Percentiles rank a stretch among this genome's conserved stretches.
phyloP scores from a whole-genome alignment of 345 rosid species.

The Populus alba region DNA sequence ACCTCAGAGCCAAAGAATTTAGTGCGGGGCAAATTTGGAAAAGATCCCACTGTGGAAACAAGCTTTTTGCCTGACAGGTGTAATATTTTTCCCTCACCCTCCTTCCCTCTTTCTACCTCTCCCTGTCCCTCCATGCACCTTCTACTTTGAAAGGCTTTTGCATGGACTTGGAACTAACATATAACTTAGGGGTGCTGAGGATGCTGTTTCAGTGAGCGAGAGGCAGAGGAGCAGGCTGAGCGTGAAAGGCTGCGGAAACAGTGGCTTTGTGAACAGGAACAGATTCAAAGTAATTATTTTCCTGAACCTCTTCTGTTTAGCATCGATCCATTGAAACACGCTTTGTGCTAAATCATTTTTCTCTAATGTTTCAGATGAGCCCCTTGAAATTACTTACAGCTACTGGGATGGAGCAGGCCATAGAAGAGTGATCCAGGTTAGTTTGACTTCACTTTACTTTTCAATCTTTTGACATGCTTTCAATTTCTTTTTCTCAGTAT shows the following conservation, averaged over 20 bases:
- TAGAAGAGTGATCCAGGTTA: slow-evolving; percentile 83
- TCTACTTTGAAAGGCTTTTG: background rate
- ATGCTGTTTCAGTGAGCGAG: slow-evolving; percentile 94
- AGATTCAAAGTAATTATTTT: slow-evolving; percentile 61
- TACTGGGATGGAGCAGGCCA: slow-evolving; percentile 99
- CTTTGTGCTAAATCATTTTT: slow-evolving; percentile 12
- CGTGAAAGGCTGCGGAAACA: slow-evolving; percentile 91
- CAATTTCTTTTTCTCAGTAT: background rate
- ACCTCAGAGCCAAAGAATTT: slow-evolving; percentile 36
- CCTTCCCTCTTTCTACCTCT: slow-evolving; percentile 3
- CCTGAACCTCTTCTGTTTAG: background rate
- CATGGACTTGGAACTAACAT: slow-evolving; percentile 40
- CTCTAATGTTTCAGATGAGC: slow-evolving; percentile 60
- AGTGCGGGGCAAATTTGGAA: slow-evolving; percentile 65
- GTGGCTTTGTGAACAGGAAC: slow-evolving; percentile 88
- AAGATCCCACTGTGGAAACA: slow-evolving; percentile 96
- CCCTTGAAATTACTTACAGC: slow-evolving; percentile 94
- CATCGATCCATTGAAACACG: background rate
- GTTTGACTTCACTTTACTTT: slow-evolving; percentile 21
- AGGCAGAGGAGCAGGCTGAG: slow-evolving; percentile 99
- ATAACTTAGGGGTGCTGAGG: slow-evolving; percentile 71
- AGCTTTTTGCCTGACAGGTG: slow-evolving; percentile 98
- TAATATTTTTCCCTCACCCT: slow-evolving; percentile 14
- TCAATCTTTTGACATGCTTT: slow-evolving; percentile 8
- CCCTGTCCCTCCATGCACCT: background rate